Evolutionary conservation across 306 rosid species (phyloP), one percentile per base, ranked within the genome.

Genomic region (Cercis canadensis): DNA sequence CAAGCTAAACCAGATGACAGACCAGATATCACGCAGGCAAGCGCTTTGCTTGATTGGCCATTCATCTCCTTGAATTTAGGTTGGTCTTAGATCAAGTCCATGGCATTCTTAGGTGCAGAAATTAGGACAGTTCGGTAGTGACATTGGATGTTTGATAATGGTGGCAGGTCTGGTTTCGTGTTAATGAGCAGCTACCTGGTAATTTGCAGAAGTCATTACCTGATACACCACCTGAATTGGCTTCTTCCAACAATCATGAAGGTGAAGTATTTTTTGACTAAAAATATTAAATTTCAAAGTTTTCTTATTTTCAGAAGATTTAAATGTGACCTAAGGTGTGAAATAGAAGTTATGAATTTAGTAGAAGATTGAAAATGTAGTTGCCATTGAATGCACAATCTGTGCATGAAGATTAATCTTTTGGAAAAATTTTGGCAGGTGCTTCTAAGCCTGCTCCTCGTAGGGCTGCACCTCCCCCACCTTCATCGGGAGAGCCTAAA

Each of bases 21-120:
- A 94, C 99, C 99, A 76, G 99, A 94, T 80, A 90, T 94, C 99
- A 91, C 96, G 95, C 99, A 90, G 99, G 99, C 97, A 94, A 94
- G 99, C 88, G 87, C 96, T 94, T 94, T 94, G 95, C 97, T 94
- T 89, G 97, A 94, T 94, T 89, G 97, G 95, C 96, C 97, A 87
- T 94, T 89, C 95, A 91, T 90, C 95, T 89, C 96, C 96, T 88
- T 93, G 90, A 89, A 75, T 87, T 94, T 94, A 94, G 99, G 99
- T 94, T 94, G 87, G 98, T 90, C 87, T 82, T 88, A 94, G 96
- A 94, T 88, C 84, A 81, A 1, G 29, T 84, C 84, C 84, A 80
- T 71, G 75, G 87, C 82, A 83, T 81, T 80, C 70, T 15, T 87
- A 81, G 92, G 86, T 82, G 77, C 63, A 81, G 60, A 74, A 75